These are phyloP conservation scores for Paramarasmius palmivorus DNA, from an alignment of 1,284 basidiomycete species.

Conservation along the genomic window DNA sequence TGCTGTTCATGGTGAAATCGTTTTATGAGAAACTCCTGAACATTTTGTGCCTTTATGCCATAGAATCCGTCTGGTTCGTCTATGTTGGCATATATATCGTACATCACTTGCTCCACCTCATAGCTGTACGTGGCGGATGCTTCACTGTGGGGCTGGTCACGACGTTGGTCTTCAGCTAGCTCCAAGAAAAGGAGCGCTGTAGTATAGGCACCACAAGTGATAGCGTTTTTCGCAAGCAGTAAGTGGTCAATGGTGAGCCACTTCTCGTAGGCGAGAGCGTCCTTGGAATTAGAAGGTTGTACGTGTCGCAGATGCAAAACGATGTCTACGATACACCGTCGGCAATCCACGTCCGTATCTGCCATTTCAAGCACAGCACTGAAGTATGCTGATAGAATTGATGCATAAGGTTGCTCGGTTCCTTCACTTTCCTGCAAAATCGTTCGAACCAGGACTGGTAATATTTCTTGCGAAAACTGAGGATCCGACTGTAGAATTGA, in stretches of 20 bases:
- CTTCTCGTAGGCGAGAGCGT: constrained; percentile 69
- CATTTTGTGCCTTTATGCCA: constrained; percentile 80
- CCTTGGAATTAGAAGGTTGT: constrained; percentile 32
- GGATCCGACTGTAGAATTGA: constrained; percentile 57
- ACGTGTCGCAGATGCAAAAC: constrained; percentile 84
- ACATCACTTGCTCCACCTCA: constrained; percentile 68
- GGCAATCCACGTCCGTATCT: constrained; percentile 44
- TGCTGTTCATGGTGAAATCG: constrained; percentile 91
- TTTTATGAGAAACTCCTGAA: constrained; percentile 76
- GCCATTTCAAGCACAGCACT: constrained; percentile 51
- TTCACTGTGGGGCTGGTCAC: neutral
- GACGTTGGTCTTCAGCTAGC: constrained; percentile 62
- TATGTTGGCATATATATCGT: constrained; percentile 91
- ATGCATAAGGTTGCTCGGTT: constrained; percentile 2
- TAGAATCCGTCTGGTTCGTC: constrained; percentile 99
- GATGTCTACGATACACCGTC: constrained; percentile 72
- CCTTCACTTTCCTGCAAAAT: constrained; percentile 43
- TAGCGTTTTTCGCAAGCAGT: constrained; percentile 74
- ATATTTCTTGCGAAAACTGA: constrained; percentile 62
- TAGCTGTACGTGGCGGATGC: constrained; percentile 25
- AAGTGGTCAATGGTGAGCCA: constrained; percentile 85
- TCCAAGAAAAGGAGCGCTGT: constrained; percentile 91
- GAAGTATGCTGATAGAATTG: constrained; percentile 65
- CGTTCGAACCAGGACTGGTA: constrained; percentile 79
- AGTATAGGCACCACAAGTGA: constrained; percentile 81